Base-by-base conservation (phyloP, 164 flowering plant genomes). In the Akebia trifoliata region DNA sequence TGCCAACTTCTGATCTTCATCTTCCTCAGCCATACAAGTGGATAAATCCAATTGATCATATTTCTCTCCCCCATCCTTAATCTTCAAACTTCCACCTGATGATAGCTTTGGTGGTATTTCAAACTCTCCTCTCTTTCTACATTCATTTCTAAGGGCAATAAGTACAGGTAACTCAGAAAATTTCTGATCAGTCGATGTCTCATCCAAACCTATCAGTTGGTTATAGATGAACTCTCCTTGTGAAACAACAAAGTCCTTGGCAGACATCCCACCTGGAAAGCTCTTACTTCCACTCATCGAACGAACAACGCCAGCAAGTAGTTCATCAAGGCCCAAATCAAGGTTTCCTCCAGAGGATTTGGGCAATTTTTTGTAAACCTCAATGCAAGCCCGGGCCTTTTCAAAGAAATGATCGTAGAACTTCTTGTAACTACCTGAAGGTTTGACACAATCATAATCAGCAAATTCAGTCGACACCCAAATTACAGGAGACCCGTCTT, bases 401-500 rank as follows among this genome's bases (percentile, higher is more conserved):
- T 75, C 81, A 69, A 68, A 77, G 71, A 92, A 92, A 36, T 46
- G 76, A 42, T 79, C 83, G 66, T 78, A 85, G 3, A 60, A 67
- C 38, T 76, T 84, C 64, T 74, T 85, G 71, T 87, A 92, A 40
- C 57, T 44, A 15, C 59, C 56, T 4, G 88, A 76, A 32, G 98
- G 91, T 60, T 81, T 87, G 1, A 78, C 36, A 61, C 97, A 89
- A 18, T 79, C 83, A 70, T 89, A 92, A 59, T 92, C 97, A 32
- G 91, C 87, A 31, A 81, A 11, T 24, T 81, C 90, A 1, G 98
- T 92, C 0, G 91, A 78, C 10, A 92, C 54, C 98, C 98, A 92
- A 54, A 89, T 68, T 0, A 78, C 76, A 1, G 94, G 95, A 3
- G 62, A 62, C 9, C 94, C 95, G n/a, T 87, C 96, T 59, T 92